Conservation (phyloP, 2,329 filamentous ascomycete genomes). For the Stylonectria norvegica region DNA sequence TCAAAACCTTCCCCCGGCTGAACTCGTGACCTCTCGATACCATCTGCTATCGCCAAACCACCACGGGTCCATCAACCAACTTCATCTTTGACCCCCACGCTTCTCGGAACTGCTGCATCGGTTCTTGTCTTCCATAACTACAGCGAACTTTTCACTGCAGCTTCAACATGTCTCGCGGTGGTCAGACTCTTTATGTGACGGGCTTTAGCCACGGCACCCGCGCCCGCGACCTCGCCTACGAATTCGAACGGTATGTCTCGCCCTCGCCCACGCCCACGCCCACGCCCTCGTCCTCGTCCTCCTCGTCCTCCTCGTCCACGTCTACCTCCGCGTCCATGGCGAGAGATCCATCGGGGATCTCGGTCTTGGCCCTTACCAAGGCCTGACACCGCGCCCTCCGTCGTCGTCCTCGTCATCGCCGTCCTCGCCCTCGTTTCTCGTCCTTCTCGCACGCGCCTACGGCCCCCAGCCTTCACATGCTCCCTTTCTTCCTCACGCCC, state of each 20-base stretch:
- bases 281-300: constrained; percentile 35
- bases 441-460: constrained; percentile 27
- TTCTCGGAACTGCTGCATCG: constrained; percentile 27
- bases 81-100: constrained; percentile 9
- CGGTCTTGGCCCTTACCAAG: constrained; percentile 22
- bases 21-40: constrained; percentile 20
- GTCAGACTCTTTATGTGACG: constrained; percentile 95
- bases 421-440: constrained; percentile 27
- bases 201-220: constrained; percentile 99
- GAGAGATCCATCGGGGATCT: constrained; percentile 19
- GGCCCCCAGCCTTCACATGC: constrained; percentile 22
- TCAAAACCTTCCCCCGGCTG: constrained; percentile 26
- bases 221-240: constrained; percentile 98
- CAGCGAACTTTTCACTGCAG: constrained; percentile 5
- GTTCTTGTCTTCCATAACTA: constrained; percentile 11
- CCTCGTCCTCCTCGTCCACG: constrained; percentile 38
- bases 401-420: constrained; percentile 25
- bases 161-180: constrained; percentile 78
- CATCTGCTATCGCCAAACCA: constrained; percentile 13
- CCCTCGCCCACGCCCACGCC: constrained; percentile 49
- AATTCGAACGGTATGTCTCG: constrained; percentile 99
- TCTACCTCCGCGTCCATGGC: constrained; percentile 36
- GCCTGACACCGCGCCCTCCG: constrained; percentile 12
- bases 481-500: constrained; percentile 19
- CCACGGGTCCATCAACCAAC: constrained; percentile 19